Evolutionary conservation across 345 rosid genomes (phyloP), one percentile per base, ranked within the genome.

Genomic region (Eucalyptus pauciflora): DNA sequence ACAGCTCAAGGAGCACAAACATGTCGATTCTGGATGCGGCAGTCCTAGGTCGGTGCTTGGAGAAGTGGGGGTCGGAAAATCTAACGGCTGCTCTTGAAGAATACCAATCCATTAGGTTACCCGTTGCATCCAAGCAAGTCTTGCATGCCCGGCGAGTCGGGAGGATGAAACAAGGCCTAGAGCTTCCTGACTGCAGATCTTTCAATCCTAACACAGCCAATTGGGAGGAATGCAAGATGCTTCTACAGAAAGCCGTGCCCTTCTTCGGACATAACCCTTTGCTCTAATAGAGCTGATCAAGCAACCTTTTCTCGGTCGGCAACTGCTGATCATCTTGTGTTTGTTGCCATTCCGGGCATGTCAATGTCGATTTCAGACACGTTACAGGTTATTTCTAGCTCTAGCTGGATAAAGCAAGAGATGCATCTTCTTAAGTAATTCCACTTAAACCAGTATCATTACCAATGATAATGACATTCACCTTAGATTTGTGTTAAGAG

Each of bases 1-100:
- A 95, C 86, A 94, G 96, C 25, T 20, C 93, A 50, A 92, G 98
- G 93, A 97, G 99, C 91, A 95, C 98, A 50, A 97, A 95, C 94
- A 95, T 97, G 97, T 95, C 97, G 22, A 31, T 95, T 69, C 52
- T 96, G 67, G 99, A 97, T 86, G 96, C 97, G 0, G 93, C 91
- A 17, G 94, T 94, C 69, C 90, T 96, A 37, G 96, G 98, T n/a
- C 92, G 91, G 85, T 94, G 97, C 94, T 90, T 96, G n/a, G 88
- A 90, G 88, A 94, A 92, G 87, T 90, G 90, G 92, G 96, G 96
- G 54, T 86, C 52, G 3, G 92, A 92, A 58, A 91, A 91, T 49
- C 62, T 95, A 50, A 22, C 43, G 20, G 91, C 90, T 15, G 96
- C 95, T 83, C 97, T 97, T 51, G 93, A 92, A 50, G 97, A 96